Conservation (phyloP, 306 rosid genomes). For the Fragaria iinumae region DNA sequence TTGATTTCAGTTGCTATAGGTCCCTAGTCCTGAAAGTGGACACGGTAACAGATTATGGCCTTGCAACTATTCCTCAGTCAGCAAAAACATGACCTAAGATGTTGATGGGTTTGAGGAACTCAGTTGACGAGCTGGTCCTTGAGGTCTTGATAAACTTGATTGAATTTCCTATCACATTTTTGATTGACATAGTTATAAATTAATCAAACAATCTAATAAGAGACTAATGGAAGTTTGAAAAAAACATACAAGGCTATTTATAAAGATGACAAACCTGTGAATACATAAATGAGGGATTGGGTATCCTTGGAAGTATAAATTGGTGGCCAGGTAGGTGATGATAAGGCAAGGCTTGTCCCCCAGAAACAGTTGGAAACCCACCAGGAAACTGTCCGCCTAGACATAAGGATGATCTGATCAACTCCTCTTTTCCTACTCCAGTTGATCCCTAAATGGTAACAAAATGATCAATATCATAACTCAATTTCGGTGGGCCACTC, state of each 20-base stretch:
- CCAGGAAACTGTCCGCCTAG: not conserved
- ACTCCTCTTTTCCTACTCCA: not conserved
- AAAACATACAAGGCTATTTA: not conserved
- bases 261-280: not conserved
- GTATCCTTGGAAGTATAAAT: not conserved
- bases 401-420: not conserved
- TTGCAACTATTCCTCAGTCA: not conserved
- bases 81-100: not conserved
- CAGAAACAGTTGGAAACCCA: not conserved
- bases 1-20: not conserved
- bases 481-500: too few relatives aligned
- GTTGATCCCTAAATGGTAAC: not conserved
- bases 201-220: not conserved
- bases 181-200: not conserved
- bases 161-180: not conserved
- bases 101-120: not conserved
- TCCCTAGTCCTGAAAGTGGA: not conserved
- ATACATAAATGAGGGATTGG: not conserved
- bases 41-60: not conserved
- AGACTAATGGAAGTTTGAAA: not conserved
- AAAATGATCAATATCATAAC: not conserved
- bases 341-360: not conserved
- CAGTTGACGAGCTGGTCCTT: not conserved
- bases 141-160: not conserved
- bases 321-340: not conserved